These are phyloP conservation scores for Russula ochroleuca DNA, from an alignment of 768 basidiomycete species.

Conservation along the genomic window DNA sequence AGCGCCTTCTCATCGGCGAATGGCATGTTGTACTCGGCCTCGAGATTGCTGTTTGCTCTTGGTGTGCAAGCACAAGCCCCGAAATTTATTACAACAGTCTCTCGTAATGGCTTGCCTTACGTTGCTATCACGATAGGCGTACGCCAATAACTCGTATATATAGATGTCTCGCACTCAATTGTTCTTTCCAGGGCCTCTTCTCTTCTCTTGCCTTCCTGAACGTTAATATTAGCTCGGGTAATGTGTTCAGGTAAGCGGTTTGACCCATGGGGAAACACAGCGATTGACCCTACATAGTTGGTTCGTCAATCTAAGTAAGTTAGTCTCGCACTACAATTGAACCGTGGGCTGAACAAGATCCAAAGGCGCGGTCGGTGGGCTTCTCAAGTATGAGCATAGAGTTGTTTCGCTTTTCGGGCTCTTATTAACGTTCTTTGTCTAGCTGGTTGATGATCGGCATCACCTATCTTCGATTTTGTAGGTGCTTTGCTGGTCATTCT, in stretches of 20 bases:
- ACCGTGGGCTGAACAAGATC: neutral
- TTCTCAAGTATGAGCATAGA: slow-evolving; percentile 24
- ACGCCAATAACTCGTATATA: neutral
- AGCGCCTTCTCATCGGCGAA: slow-evolving; percentile 28
- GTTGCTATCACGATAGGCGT: slow-evolving; percentile 21
- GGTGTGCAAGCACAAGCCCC: slow-evolving; percentile 26
- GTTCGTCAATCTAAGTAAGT: slow-evolving; percentile 25
- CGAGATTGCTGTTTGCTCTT: slow-evolving; percentile 24
- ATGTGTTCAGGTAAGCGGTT: slow-evolving; percentile 23
- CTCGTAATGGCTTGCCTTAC: slow-evolving; percentile 20
- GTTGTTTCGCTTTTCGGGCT: neutral
- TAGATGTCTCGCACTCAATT: neutral
- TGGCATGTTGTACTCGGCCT: slow-evolving; percentile 25
- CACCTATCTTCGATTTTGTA: slow-evolving; percentile 28
- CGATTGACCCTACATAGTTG: slow-evolving; percentile 13
- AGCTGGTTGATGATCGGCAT: slow-evolving; percentile 27
- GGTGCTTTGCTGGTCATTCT: neutral
- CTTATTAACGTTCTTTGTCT: slow-evolving; percentile 1
- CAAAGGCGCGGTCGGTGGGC: slow-evolving; percentile 25
- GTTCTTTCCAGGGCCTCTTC: slow-evolving; percentile 16
- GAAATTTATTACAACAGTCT: slow-evolving; percentile 17
- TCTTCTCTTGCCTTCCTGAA: slow-evolving; percentile 27
- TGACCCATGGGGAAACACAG: neutral
- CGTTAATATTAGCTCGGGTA: slow-evolving; percentile 13
- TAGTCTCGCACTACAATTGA: neutral